A percentile compares a stretch with the other conserved stretches of the same genome.
Evolutionary conservation across 2,329 filamentous ascomycete species (phyloP).

Genomic region (Botrytis aclada): DNA sequence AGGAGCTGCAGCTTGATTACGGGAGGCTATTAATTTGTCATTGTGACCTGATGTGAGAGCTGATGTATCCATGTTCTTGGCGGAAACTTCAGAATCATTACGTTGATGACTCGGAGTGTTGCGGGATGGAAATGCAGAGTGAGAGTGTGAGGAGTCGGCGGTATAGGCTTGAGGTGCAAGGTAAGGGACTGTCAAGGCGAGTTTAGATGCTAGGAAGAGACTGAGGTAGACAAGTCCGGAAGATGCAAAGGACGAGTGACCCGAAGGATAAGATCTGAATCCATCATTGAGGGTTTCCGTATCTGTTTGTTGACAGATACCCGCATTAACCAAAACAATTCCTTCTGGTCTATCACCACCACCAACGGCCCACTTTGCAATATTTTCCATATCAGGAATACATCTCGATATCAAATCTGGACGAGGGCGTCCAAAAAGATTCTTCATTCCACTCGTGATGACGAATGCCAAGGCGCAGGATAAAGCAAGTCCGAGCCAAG

Average conservation of each 20-base stretch:
- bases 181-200: conserved; percentile 70
- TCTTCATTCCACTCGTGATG: conserved; percentile 84
- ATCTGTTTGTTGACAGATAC: conserved; percentile 71
- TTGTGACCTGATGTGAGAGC: conserved; percentile 31
- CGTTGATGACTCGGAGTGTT: neutral
- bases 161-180: conserved; percentile 50
- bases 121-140: conserved; percentile 74
- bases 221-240: conserved; percentile 81
- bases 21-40: conserved; percentile 48
- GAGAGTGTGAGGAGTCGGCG: conserved; percentile 47
- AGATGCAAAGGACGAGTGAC: conserved; percentile 72
- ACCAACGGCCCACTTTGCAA: conserved; percentile 60
- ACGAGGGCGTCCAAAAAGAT: conserved; percentile 60
- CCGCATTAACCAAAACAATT: conserved; percentile 65
- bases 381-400: conserved; percentile 65
- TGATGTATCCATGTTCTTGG: conserved; percentile 10
- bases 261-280: conserved; percentile 80
- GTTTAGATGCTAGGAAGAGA: conserved; percentile 82
- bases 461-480: conserved; percentile 71
- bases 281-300: conserved; percentile 66
- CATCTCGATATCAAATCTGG: conserved; percentile 69
- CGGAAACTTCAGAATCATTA: neutral
- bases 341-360: conserved; percentile 50
- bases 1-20: conserved; percentile 75
- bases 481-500: conserved; percentile 77